Base-by-base conservation (phyloP, 1,139 yeast genomes). In the Candida glucosophila region DNA sequence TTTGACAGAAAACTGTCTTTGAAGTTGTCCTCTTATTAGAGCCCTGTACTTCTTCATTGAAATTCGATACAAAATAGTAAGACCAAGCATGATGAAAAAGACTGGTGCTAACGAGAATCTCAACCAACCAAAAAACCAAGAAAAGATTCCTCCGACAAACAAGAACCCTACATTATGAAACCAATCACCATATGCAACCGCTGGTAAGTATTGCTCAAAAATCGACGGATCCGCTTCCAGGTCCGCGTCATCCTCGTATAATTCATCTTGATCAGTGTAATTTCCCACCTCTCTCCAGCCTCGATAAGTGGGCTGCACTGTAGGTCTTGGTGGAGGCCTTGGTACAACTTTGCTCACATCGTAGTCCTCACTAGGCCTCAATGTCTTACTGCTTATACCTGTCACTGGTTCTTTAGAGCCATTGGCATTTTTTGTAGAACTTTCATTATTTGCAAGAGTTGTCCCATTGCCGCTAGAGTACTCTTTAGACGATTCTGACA, bases 281-380 rank as follows among this genome's bases (percentile, higher is more conserved):
- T 86, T 82, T 10, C 93, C 90, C 25, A 82, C 88, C 53, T 88
- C 95, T 48, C 78, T 82, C 97, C 97, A 88, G 12, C 97, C 97
- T 30, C 85, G 66, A 44, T 67, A 77, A 1, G 86, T 67, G 2
- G 90, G 81, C 15, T 70, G 74, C 6, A 64, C 72, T 1, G 77
- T 52, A 24, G 58, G 51, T 47, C 90, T 63, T 19, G 71, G 67
- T 1, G 62, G 59, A 2, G 70, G 70, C 32, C 61, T 60, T 5
- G 52, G 43, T 17, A 44, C 52, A 27, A 54, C 55, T 15, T 51
- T 49, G 3, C 51, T 30, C 26, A 52, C 36, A 31, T 64, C 70
- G 26, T 48, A 52, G 31, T 59, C 56, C 33, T 49, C 57, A 36
- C 59, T 53, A 6, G 54, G 58, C 7, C 32, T 32, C 23, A 43